phyloP scores from a whole-genome alignment of 2,329 filamentous ascomycete genomes.

The Sarocladium strictum region DNA sequence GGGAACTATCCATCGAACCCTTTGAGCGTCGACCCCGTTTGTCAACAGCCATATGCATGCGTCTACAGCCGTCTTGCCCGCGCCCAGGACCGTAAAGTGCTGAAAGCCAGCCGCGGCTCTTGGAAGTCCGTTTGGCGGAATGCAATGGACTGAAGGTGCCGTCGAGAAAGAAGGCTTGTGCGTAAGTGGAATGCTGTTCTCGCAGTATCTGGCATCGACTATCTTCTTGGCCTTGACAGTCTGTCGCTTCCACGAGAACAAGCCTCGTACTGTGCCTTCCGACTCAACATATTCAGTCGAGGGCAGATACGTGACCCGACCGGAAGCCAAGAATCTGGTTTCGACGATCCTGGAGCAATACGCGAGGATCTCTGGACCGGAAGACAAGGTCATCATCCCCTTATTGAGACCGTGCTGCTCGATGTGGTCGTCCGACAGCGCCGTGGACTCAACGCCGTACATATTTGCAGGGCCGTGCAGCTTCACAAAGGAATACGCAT shows the following conservation, averaged over 20 bases:
- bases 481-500: slow-evolving; percentile 9
- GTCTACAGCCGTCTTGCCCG: slow-evolving; percentile 10
- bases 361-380: slow-evolving; percentile 10
- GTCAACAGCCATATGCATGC: slow-evolving; percentile 10
- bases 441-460: slow-evolving; percentile 9
- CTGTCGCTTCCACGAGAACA: not conserved
- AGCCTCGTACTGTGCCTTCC: not conserved
- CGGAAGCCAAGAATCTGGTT: slow-evolving; percentile 2
- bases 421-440: not conserved
- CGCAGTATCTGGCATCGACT: slow-evolving; percentile 9
- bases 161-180: slow-evolving; percentile 1
- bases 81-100: slow-evolving; percentile 6
- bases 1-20: slow-evolving; percentile 9
- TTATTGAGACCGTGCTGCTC: slow-evolving; percentile 9
- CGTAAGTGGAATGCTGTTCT: slow-evolving; percentile 4
- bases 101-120: not conserved
- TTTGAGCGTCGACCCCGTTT: not conserved
- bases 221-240: not conserved
- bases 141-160: not conserved
- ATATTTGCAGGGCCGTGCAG: slow-evolving; percentile 8
- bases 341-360: slow-evolving; percentile 9
- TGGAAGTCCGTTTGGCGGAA: slow-evolving; percentile 8
- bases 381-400: slow-evolving; percentile 7
- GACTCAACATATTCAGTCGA: slow-evolving; percentile 8
- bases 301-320: slow-evolving; percentile 1